Conservation (phyloP, 1,284 basidiomycete genomes). For the Fomitopsis betulina region DNA sequence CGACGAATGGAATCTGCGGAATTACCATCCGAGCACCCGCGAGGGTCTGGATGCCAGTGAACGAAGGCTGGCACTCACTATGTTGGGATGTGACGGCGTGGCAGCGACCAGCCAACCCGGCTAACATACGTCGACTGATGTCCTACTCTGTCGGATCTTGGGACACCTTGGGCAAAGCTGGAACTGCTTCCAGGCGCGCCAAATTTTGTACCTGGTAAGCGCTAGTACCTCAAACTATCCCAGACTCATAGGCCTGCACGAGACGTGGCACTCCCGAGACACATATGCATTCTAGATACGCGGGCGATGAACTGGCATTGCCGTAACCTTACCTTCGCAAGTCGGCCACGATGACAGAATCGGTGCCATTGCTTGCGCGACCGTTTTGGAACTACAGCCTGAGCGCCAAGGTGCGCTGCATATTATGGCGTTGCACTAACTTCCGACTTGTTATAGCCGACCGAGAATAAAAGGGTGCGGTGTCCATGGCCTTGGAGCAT, state of each 20-base stretch:
- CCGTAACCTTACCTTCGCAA: background rate
- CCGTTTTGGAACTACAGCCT: background rate
- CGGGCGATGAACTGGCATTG: background rate
- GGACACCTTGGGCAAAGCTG: background rate
- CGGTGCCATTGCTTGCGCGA: background rate
- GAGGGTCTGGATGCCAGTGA: background rate
- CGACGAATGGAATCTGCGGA: background rate
- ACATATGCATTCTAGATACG: background rate
- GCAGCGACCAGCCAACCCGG: background rate
- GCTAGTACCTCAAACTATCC: constrained; percentile 6
- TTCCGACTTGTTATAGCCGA: background rate
- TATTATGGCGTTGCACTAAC: background rate
- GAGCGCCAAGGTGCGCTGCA: background rate
- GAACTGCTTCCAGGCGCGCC: background rate
- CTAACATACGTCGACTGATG: background rate
- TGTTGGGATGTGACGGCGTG: constrained; percentile 1
- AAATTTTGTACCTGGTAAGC: constrained; percentile 3
- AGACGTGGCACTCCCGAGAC: background rate
- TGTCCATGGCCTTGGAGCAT: background rate
- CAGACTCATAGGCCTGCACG: background rate
- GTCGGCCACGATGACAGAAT: background rate
- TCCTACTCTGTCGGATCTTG: background rate
- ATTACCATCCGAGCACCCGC: background rate
- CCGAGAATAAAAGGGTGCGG: constrained; percentile 19
- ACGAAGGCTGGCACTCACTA: background rate